Evolutionary conservation across 805 yeast species (phyloP).

Genomic region (Saturnispora silvae): DNA sequence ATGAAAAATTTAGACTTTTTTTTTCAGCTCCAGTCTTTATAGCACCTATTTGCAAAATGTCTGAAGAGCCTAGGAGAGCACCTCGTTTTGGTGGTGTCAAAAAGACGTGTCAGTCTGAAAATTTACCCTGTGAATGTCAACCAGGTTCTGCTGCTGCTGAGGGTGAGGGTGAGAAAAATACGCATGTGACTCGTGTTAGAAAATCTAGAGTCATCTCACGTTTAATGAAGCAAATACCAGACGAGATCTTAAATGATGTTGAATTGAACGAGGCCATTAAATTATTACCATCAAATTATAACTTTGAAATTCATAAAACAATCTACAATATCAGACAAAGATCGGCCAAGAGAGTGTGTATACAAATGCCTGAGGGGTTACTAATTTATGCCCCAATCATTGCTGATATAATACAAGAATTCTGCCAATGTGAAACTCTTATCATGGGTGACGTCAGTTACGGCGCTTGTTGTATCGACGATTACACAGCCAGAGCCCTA

Average conservation of each 20-base stretch:
- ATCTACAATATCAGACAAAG: constrained; percentile 82
- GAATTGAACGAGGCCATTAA: constrained; percentile 79
- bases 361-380: constrained; percentile 97
- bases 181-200: constrained; percentile 12
- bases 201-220: constrained; percentile 37
- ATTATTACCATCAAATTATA: constrained; percentile 81
- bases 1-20: too few relatives aligned
- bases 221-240: constrained; percentile 79
- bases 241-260: constrained; percentile 66
- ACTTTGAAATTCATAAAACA: constrained; percentile 92
- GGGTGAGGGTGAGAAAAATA: background rate
- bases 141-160: too few relatives aligned
- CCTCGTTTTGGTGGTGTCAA: constrained; percentile 23
- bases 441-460: constrained; percentile 99
- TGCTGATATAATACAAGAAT: constrained; percentile 88
- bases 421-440: constrained; percentile 74
- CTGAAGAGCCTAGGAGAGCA: constrained; percentile 12
- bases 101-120: background rate
- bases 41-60: too few relatives aligned
- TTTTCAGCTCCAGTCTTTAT: too few relatives aligned
- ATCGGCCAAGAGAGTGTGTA: constrained; percentile 71
- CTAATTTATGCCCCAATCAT: constrained; percentile 78
- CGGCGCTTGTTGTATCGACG: constrained; percentile 98
- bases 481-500: constrained; percentile 82
- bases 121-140: constrained; percentile 1